Evolutionary conservation across 805 yeast species (phyloP).

Genomic region (Kuraishia hungarica): DNA sequence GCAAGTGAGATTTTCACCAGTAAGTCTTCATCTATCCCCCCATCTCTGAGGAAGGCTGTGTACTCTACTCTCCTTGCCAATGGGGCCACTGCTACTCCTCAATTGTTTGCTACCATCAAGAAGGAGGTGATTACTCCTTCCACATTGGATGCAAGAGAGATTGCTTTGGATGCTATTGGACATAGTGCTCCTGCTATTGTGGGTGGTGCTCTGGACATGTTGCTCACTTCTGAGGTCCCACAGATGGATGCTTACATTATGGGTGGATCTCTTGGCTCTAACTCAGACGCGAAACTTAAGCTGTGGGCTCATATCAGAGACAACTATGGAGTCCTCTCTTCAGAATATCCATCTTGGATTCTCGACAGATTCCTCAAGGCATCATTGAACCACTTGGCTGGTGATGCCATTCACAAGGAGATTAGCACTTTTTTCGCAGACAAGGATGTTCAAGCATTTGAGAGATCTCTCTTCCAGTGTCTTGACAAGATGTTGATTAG

Average conservation of each 20-base stretch:
- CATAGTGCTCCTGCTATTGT: conserved; percentile 25
- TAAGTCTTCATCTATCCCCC: neutral
- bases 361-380: conserved; percentile 24
- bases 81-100: conserved; percentile 21
- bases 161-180: conserved; percentile 50
- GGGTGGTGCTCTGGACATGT: conserved; percentile 27
- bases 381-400: conserved; percentile 25
- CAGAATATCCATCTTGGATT: conserved; percentile 27
- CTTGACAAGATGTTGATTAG: conserved; percentile 45
- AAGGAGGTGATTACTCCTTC: conserved; percentile 41
- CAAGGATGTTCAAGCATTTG: conserved; percentile 46
- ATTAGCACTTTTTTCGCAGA: conserved; percentile 33
- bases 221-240: conserved; percentile 37
- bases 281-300: conserved; percentile 29
- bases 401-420: conserved; percentile 25
- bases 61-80: conserved; percentile 33
- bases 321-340: conserved; percentile 37
- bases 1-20: neutral
- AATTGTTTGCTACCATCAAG: conserved; percentile 26
- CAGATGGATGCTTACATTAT: conserved; percentile 54
- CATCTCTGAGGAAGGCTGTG: conserved; percentile 28
- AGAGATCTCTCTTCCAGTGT: conserved; percentile 46
- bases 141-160: conserved; percentile 50
- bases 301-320: conserved; percentile 43
- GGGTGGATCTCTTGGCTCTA: conserved; percentile 36